Evolutionary conservation across 2,329 filamentous ascomycete species (phyloP), one percentile per base, ranked within the genome.

Genomic region (Fusarium ramigenum): DNA sequence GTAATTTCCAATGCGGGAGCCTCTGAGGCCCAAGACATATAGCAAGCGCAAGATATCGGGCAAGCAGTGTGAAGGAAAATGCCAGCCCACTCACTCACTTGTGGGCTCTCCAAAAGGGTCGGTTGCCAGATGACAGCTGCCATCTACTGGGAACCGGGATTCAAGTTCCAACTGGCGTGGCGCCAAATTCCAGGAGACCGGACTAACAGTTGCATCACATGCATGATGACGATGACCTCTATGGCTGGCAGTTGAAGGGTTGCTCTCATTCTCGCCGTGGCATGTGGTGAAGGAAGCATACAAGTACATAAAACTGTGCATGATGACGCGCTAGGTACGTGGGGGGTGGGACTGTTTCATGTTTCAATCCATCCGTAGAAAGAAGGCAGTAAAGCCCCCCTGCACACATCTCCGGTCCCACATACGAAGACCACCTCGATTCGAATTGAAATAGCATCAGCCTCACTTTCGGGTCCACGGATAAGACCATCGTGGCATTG

Each of bases 291-390:
- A 72, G 52, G 46, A 57, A 65, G 62, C 30, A 30, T 30, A 30
- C 25, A 25, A 25, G 25, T 25, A 25, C 67, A 49, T 53, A 34
- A 59, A 63, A 58, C 60, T 65, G 69, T 46, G 61, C 57, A 74
- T 63, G 40, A 69, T 66, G 73, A 62, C 60, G 59, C 54, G 58
- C 61, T 63, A 54, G 23, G 50, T 28, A 64, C 72, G 66, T 76
- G 75, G 74, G 70, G 66, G 60, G 58, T 63, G 63, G 56, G 53
- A 69, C 52, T 71, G 76, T 76, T 77, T 78, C 76, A 70, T 49
- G 70, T 77, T 75, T 70, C 70, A 65, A 70, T 70, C 74, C 68
- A 69, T 61, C 70, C 70, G 47, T 56, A 71, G 54, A 53, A 61
- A 70, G 62, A 74, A 73, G 66, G 64, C 60, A 61, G 47, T 53